phyloP scores from a whole-genome alignment of 495 filamentous ascomycete genomes.

The Penicillium mononematosum region DNA sequence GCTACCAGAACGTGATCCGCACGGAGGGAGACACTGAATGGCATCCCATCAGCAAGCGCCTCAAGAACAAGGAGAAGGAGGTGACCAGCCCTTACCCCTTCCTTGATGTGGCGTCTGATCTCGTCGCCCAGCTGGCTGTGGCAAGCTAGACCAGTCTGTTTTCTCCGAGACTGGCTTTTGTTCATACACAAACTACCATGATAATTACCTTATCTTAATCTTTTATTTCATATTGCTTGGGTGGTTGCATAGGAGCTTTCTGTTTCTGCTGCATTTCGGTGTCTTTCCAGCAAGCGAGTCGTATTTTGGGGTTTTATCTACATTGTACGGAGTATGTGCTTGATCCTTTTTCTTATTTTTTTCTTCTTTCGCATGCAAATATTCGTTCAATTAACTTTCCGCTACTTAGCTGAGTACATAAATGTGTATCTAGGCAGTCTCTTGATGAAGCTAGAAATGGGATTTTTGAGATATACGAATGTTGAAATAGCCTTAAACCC shows the following conservation, averaged over 20 bases:
- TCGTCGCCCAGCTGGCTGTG: slow-evolving; percentile 54
- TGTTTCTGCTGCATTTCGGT: slow-evolving; percentile 15
- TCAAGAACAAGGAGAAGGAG: slow-evolving; percentile 54
- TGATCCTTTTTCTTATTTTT: background rate
- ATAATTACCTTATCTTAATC: slow-evolving; percentile 14
- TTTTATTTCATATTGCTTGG: slow-evolving; percentile 1
- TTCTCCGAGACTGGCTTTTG: slow-evolving; percentile 1
- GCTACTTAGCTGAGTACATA: background rate
- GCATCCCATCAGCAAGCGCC: slow-evolving; percentile 48
- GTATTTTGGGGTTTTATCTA: slow-evolving; percentile 5
- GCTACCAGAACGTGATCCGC: slow-evolving; percentile 80
- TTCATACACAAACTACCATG: slow-evolving; percentile 18
- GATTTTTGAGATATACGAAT: no score
- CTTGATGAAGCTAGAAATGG: background rate
- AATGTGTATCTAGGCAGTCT: background rate
- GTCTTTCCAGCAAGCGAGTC: slow-evolving; percentile 22
- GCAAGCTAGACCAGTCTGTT: slow-evolving; percentile 30
- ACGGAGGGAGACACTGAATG: slow-evolving; percentile 44
- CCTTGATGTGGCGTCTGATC: slow-evolving; percentile 54
- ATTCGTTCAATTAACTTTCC: slow-evolving; percentile 2
- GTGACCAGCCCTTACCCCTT: slow-evolving; percentile 57
- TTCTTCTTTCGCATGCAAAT: slow-evolving; percentile 9
- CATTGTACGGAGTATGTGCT: slow-evolving; percentile 14
- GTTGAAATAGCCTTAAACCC: no score
- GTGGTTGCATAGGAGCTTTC: slow-evolving; percentile 9